phyloP scores from a whole-genome alignment of 192 early-diverging fungal species.

The Podila minutissima region DNA sequence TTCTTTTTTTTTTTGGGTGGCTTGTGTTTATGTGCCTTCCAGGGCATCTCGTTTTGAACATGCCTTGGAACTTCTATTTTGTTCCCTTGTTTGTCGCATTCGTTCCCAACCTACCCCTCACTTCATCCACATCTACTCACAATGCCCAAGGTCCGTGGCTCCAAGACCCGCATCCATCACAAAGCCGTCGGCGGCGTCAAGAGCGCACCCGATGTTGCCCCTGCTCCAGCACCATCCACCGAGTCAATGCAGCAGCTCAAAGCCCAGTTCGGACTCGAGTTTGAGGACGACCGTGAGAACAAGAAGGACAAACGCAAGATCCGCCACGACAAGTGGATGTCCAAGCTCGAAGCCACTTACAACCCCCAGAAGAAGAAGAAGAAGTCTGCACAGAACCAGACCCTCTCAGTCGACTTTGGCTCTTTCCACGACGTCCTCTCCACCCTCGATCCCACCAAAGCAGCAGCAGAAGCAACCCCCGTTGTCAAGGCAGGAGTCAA shows the following conservation, averaged over 20 bases:
- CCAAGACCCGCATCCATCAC: slow-evolving; percentile 44
- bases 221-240: neutral
- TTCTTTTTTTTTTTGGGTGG: too few species aligned
- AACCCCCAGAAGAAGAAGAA: slow-evolving; percentile 59
- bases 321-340: slow-evolving; percentile 70
- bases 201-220: slow-evolving; percentile 4
- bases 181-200: slow-evolving; percentile 38
- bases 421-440: slow-evolving; percentile 55
- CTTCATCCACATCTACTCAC: neutral
- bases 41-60: too few species aligned
- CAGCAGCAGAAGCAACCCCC: slow-evolving; percentile 34
- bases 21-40: too few species aligned
- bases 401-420: slow-evolving; percentile 61
- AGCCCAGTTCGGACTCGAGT: slow-evolving; percentile 44
- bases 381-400: slow-evolving; percentile 56
- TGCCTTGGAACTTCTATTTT: too few species aligned
- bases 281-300: slow-evolving; percentile 40
- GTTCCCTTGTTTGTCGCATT: too few species aligned
- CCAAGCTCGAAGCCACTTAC: slow-evolving; percentile 67
- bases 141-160: slow-evolving; percentile 49
- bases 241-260: slow-evolving; percentile 42
- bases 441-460: slow-evolving; percentile 36
- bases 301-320: slow-evolving; percentile 65
- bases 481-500: slow-evolving; percentile 21
- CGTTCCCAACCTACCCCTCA: too few species aligned